A percentile compares a stretch with the other conserved stretches of the same genome.
Conservation (phyloP, 257 asterid genomes). For the Salvia hispanica region DNA sequence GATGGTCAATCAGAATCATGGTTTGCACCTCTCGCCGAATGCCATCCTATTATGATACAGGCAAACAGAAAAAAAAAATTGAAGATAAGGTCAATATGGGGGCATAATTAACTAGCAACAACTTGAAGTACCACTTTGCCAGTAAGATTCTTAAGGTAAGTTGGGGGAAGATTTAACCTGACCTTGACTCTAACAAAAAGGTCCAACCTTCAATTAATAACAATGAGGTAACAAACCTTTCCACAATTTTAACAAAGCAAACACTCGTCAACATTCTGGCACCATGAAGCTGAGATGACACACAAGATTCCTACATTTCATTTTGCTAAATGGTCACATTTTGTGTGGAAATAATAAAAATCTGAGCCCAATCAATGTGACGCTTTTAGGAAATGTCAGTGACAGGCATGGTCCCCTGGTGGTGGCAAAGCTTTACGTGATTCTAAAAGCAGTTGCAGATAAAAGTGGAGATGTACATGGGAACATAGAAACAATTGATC, state of each 20-base stretch:
- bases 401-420: neutral
- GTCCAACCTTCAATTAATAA: neutral
- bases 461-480: neutral
- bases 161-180: neutral
- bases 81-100: neutral
- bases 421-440: neutral
- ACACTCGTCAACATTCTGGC: neutral
- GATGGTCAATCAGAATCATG: conserved; percentile 86
- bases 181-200: neutral
- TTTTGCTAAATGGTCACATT: neutral
- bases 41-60: conserved; percentile 72
- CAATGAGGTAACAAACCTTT: neutral
- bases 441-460: neutral
- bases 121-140: conserved; percentile 17
- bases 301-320: neutral
- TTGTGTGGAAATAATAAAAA: neutral
- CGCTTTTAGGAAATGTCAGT: neutral
- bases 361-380: neutral
- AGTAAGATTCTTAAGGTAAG: neutral
- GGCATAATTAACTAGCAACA: conserved; percentile 15
- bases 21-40: conserved; percentile 95
- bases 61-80: conserved; percentile 11
- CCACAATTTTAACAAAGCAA: neutral
- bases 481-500: neutral
- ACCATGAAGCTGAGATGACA: neutral